A percentile compares a stretch with the other conserved stretches of the same genome.
Conservation (phyloP, 345 rosid genomes). For the Euphorbia pulcherrima region DNA sequence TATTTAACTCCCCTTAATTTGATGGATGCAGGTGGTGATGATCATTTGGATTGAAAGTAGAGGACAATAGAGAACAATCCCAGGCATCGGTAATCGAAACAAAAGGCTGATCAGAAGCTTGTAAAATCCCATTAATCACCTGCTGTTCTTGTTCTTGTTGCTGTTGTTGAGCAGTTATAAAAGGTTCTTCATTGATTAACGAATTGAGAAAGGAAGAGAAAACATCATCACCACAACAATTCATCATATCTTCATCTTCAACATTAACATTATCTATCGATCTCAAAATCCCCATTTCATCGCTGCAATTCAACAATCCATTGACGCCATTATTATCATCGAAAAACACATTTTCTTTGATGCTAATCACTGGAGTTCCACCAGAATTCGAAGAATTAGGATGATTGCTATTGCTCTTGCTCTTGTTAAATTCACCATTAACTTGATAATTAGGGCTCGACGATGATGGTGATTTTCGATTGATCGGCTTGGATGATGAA, state of each 20-base stretch:
- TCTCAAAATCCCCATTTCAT: constrained; percentile 8
- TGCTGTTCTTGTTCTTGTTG: constrained; percentile 9
- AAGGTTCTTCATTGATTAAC: constrained; percentile 25
- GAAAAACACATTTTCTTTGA: constrained; percentile 14
- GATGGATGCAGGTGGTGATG: not conserved
- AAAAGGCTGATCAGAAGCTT: constrained; percentile 7
- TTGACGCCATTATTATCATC: not conserved
- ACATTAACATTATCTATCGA: not conserved
- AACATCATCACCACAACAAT: constrained; percentile 20
- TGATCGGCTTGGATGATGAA: constrained; percentile 15
- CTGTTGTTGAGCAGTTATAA: constrained; percentile 2
- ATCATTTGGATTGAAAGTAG: not conserved
- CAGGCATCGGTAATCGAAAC: constrained; percentile 2
- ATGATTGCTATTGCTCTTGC: not conserved
- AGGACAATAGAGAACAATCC: constrained; percentile 19
- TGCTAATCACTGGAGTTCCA: constrained; percentile 11
- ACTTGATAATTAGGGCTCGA: constrained; percentile 21
- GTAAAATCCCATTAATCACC: not conserved
- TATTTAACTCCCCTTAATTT: not conserved
- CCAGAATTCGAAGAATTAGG: constrained; percentile 23
- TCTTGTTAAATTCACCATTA: not conserved
- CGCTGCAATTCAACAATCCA: constrained; percentile 15
- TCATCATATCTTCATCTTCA: constrained; percentile 24
- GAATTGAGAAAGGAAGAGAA: constrained; percentile 28
- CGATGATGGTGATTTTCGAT: constrained; percentile 16